Percentiles rank a stretch among this genome's conserved stretches.
Conservation (phyloP, 371 early-diverging fungal genomes). For the Circinella umbellata region DNA sequence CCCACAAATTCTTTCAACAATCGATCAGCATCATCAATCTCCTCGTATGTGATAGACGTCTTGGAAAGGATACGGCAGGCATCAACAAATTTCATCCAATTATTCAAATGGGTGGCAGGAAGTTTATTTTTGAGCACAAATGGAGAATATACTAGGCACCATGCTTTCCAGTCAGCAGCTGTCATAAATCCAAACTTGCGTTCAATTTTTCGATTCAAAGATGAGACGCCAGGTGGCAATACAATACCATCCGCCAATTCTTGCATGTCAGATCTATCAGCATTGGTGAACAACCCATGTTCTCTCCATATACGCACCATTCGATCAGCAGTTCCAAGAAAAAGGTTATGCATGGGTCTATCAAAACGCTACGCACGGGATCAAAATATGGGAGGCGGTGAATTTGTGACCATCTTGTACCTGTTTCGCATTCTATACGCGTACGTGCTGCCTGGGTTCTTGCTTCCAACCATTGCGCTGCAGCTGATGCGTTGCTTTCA, state of each 20-base stretch:
- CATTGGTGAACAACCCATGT: background rate
- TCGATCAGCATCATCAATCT: slow-evolving; percentile 1
- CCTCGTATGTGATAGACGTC: background rate
- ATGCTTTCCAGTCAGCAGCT: slow-evolving; percentile 11
- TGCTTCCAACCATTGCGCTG: background rate
- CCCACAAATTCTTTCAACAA: background rate
- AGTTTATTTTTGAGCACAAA: background rate
- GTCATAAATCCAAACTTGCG: slow-evolving; percentile 1
- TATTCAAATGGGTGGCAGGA: background rate
- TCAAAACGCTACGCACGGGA: background rate
- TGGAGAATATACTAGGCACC: background rate
- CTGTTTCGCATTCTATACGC: background rate
- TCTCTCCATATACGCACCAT: background rate
- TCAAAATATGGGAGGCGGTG: slow-evolving; percentile 19
- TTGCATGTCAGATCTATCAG: background rate
- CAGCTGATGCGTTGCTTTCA: background rate
- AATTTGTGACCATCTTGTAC: slow-evolving; percentile 15
- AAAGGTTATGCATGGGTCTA: slow-evolving; percentile 24
- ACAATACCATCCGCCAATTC: background rate
- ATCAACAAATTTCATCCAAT: slow-evolving; percentile 13
- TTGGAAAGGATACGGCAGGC: slow-evolving; percentile 9
- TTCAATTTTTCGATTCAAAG: background rate
- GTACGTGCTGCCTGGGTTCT: background rate
- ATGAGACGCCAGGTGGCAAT: background rate
- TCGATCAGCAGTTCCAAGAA: slow-evolving; percentile 14